These are phyloP conservation scores for Dichotomocladium elegans DNA, from an alignment of 371 early-diverging fungal genomes.

Conservation along the genomic window DNA sequence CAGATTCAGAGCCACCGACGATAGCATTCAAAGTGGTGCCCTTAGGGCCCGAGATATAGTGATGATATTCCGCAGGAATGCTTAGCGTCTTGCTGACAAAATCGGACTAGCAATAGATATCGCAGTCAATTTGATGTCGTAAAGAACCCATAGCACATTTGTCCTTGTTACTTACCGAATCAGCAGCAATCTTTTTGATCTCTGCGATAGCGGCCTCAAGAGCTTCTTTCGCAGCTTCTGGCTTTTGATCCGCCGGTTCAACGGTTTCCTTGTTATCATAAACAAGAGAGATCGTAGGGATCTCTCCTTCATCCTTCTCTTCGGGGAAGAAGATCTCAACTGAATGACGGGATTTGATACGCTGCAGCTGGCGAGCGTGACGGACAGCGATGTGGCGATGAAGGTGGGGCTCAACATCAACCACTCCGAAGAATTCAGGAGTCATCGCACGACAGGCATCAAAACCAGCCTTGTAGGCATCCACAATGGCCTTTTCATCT, in stretches of 20 bases:
- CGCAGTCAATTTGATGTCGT: conserved; percentile 9
- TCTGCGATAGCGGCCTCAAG: conserved; percentile 65
- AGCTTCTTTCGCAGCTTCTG: conserved; percentile 50
- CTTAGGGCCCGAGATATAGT: conserved; percentile 69
- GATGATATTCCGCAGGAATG: conserved; percentile 76
- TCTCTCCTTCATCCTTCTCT: conserved; percentile 47
- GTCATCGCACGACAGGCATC: conserved; percentile 30
- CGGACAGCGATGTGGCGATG: conserved; percentile 78
- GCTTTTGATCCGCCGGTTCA: conserved; percentile 51
- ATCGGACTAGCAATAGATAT: conserved; percentile 50
- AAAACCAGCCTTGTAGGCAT: conserved; percentile 47
- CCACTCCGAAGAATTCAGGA: conserved; percentile 62
- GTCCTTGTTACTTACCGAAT: conserved; percentile 27
- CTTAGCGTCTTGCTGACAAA: conserved; percentile 56
- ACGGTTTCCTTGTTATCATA: conserved; percentile 71
- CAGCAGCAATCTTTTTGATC: conserved; percentile 55
- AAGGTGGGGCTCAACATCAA: conserved; percentile 75
- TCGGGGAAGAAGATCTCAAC: conserved; percentile 75
- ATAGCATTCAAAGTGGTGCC: conserved; percentile 71
- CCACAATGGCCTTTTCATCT: conserved; percentile 45
- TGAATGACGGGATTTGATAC: conserved; percentile 57
- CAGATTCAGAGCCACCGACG: conserved; percentile 45
- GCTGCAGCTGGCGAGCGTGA: conserved; percentile 73
- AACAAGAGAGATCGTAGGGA: conserved; percentile 45
- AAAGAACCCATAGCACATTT: too few species aligned